Evolutionary conservation across 176 grass and related monocot genomes (phyloP).

Genomic region (Oryza longistaminata): DNA sequence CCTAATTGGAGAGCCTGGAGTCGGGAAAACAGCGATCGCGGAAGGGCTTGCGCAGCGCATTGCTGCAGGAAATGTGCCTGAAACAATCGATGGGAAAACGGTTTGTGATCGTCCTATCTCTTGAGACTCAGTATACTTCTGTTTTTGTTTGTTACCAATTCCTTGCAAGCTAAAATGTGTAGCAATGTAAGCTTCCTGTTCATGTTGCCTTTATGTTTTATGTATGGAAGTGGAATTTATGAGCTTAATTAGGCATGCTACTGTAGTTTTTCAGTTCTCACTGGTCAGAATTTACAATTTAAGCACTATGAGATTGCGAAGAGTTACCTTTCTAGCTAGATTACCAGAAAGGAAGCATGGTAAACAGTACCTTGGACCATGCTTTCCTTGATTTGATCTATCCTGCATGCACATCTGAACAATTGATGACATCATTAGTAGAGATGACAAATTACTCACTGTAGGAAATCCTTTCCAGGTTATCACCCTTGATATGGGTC

Average conservation of each 20-base stretch:
- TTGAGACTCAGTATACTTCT: not conserved
- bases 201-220: too few relatives aligned
- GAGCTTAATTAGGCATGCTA: not conserved
- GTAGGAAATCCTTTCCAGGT: conserved; percentile 48
- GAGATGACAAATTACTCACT: not conserved
- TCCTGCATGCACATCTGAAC: not conserved
- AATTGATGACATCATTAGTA: not conserved
- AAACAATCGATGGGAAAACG: conserved; percentile 96
- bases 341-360: too few relatives aligned
- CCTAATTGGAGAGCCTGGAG: conserved; percentile 95
- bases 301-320: too few relatives aligned
- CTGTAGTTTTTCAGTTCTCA: not conserved
- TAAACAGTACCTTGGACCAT: too few relatives aligned
- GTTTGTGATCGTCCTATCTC: not conserved
- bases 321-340: too few relatives aligned
- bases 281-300: not conserved
- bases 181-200: too few relatives aligned
- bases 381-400: too few relatives aligned
- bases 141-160: too few relatives aligned
- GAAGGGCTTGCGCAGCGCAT: conserved; percentile 93
- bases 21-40: conserved; percentile 95
- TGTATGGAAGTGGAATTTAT: too few relatives aligned
- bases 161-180: too few relatives aligned
- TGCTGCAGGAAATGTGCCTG: conserved; percentile 77
- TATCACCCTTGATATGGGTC: conserved; percentile 92